Conservation (phyloP, 1,284 basidiomycete genomes). For the Lignosus rhinocerotis region DNA sequence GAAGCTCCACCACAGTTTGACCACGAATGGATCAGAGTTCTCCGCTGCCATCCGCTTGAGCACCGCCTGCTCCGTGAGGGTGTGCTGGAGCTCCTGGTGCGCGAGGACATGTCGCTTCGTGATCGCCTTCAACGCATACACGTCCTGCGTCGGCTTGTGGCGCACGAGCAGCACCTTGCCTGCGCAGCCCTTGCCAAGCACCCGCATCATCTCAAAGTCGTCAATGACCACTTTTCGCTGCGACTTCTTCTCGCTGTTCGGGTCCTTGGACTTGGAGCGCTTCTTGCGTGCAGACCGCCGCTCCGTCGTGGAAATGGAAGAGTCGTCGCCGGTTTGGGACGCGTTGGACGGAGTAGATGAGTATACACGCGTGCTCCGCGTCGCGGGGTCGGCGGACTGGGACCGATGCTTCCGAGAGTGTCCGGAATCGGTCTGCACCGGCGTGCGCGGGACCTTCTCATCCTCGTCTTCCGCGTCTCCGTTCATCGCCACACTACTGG, state of each 20-base stretch:
- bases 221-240: constrained; percentile 76
- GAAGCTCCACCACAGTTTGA: constrained; percentile 94
- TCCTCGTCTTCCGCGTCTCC: constrained; percentile 30
- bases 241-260: constrained; percentile 51
- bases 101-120: constrained; percentile 95
- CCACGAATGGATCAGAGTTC: constrained; percentile 86
- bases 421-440: constrained; percentile 36
- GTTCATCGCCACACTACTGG: background rate
- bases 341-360: constrained; percentile 47
- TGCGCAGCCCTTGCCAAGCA: constrained; percentile 94
- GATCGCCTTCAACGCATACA: constrained; percentile 95
- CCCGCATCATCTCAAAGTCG: constrained; percentile 96
- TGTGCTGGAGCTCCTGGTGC: constrained; percentile 94
- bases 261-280: constrained; percentile 53
- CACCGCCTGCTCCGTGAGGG: constrained; percentile 92
- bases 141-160: constrained; percentile 66
- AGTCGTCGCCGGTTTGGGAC: constrained; percentile 57
- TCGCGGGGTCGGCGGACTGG: constrained; percentile 73
- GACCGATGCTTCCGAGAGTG: constrained; percentile 52
- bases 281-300: constrained; percentile 49
- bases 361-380: constrained; percentile 54
- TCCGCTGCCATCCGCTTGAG: constrained; percentile 87
- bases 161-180: constrained; percentile 90
- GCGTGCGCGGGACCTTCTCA: constrained; percentile 36
- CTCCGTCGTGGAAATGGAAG: constrained; percentile 59